Percentiles rank a stretch among this genome's conserved stretches.
These are phyloP conservation scores for Pulveroboletus sp. DNA, from an alignment of 768 basidiomycete genomes.

Conservation along the genomic window DNA sequence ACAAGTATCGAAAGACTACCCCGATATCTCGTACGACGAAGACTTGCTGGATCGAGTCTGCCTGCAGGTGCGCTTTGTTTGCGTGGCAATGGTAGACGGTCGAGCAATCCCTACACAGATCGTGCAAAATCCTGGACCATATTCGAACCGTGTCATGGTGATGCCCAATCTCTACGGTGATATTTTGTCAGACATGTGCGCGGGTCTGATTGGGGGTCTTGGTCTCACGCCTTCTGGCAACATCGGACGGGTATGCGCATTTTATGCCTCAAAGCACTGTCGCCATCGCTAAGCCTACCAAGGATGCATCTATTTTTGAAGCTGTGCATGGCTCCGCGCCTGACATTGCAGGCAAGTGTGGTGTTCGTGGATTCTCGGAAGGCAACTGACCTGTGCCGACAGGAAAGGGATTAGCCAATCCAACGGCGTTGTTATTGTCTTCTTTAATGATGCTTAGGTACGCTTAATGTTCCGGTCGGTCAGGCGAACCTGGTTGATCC, in stretches of 20 bases:
- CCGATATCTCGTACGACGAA: slow-evolving; percentile 91
- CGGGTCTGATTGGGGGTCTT: slow-evolving; percentile 95
- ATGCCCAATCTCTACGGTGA: slow-evolving; percentile 99
- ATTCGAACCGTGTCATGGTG: slow-evolving; percentile 97
- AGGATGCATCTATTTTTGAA: slow-evolving; percentile 99
- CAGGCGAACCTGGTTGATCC: slow-evolving; percentile 17
- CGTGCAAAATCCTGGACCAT: slow-evolving; percentile 91
- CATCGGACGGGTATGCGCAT: slow-evolving; percentile 76
- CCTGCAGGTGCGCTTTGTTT: slow-evolving; percentile 61
- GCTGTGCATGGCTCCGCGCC: slow-evolving; percentile 99
- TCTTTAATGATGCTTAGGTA: slow-evolving; percentile 98
- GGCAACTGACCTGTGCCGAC: slow-evolving; percentile 6
- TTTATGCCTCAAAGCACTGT: slow-evolving; percentile 1
- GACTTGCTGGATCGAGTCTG: slow-evolving; percentile 97
- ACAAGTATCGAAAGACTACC: slow-evolving; percentile 93
- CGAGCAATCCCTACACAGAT: slow-evolving; percentile 46
- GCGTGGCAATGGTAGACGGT: neutral
- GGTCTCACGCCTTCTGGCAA: slow-evolving; percentile 97
- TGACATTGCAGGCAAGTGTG: slow-evolving; percentile 84
- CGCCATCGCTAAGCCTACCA: slow-evolving; percentile 13
- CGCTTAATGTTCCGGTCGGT: slow-evolving; percentile 24
- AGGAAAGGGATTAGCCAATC: slow-evolving; percentile 95
- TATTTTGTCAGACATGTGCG: slow-evolving; percentile 97
- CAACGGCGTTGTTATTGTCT: slow-evolving; percentile 95
- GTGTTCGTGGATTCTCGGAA: neutral